Base-by-base conservation (phyloP, 1,284 basidiomycete species). In the Malassezia pachydermatis region DNA sequence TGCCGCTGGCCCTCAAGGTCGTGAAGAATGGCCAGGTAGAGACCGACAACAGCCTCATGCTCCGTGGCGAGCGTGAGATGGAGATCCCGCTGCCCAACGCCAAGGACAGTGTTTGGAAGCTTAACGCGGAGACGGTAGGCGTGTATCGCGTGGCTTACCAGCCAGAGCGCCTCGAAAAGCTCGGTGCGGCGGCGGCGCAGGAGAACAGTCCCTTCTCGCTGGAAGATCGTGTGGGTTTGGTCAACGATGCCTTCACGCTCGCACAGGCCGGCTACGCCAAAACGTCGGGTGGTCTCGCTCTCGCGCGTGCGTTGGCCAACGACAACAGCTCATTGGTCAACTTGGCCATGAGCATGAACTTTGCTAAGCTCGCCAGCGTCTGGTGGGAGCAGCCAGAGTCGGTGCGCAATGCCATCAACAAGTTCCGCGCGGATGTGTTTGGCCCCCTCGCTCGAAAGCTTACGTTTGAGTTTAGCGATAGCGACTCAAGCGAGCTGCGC, bases 81-180 rank as follows among this genome's bases (percentile, higher is more conserved):
- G 77, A 75, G 24, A 79, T 87, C 62, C 73, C 78, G 22, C 65
- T 94, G 25, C 44, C 59, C 17, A 80, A 72, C 68, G 81, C 79
- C 63, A 76, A 81, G 14, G 84, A 59, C 17, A 22, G 43, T 13
- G 40, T 81, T 73, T 79, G 76, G 73, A 92, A 94, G 74, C 76
- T 96, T 50, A 96, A 96, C 69, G 83, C 83, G 6, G 84, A 83
- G 42, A 88, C 88, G 1, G 79, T 80, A 46, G 89, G 90, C 60
- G 85, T 92, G 62, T 95, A 84, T 72, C 84, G 89, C 39, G 88
- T 92, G 24, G 75, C 84, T 17, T 96, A 96, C 74, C 79, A 83
- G 10, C 80, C 86, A 23, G 84, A 86, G 60, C 79, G 85, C 30
- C 78, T 94, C 13, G 75, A 76, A 24, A 81, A 81, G 65, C 84